phyloP scores from a whole-genome alignment of 441 rosid species.

The Viola pubescens region DNA sequence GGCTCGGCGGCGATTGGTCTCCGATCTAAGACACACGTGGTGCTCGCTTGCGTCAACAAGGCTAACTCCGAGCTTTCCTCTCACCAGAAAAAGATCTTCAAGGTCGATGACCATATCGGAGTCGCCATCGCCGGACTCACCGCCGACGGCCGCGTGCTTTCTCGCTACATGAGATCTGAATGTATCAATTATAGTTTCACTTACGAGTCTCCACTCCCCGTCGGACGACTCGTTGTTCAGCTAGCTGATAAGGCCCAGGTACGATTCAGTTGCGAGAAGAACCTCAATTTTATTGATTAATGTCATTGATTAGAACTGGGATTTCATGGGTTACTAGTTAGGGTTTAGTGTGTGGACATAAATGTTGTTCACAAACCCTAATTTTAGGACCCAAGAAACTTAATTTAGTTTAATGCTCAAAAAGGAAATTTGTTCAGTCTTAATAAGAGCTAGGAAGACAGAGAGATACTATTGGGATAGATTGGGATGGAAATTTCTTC shows the following conservation, averaged over 20 bases:
- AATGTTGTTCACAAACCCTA: too few relatives aligned
- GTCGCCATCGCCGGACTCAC: conserved; percentile 94
- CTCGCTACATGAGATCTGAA: conserved; percentile 91
- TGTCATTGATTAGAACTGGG: neutral
- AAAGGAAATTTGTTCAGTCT: too few relatives aligned
- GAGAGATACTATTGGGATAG: too few relatives aligned
- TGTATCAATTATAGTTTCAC: conserved; percentile 79
- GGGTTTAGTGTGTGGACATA: neutral
- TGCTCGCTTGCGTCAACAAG: conserved; percentile 82
- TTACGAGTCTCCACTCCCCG: conserved; percentile 89
- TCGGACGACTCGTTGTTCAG: conserved; percentile 90
- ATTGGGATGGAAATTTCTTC: too few relatives aligned
- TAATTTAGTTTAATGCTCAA: too few relatives aligned
- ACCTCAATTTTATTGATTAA: neutral
- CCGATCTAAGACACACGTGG: conserved; percentile 88
- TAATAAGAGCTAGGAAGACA: too few relatives aligned
- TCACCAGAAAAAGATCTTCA: conserved; percentile 95
- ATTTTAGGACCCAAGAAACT: too few relatives aligned
- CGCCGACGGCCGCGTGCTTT: conserved; percentile 93
- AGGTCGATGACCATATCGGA: conserved; percentile 95
- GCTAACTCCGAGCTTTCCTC: conserved; percentile 90
- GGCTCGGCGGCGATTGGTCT: conserved; percentile 96
- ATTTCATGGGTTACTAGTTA: neutral
- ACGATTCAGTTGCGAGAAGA: neutral
- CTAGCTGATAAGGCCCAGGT: conserved; percentile 99